Conservation (phyloP, 106 monocot genomes). For the Acorus gramineus region DNA sequence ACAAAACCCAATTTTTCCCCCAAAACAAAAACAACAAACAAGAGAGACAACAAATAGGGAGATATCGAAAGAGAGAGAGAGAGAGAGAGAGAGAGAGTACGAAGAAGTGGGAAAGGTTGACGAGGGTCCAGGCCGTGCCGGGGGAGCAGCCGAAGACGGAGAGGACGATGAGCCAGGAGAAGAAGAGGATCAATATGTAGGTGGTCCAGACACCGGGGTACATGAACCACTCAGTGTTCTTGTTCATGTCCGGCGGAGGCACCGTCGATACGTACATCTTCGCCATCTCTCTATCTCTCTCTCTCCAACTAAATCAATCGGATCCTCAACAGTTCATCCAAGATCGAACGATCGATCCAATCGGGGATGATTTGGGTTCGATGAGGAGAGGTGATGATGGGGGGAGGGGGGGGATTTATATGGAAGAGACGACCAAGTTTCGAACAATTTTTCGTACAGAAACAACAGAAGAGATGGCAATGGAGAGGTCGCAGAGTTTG, state of each 20-base stretch:
- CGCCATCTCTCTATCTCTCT: constrained; percentile 32
- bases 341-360: no score
- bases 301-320: not conserved
- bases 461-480: no score
- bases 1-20: no score
- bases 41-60: no score
- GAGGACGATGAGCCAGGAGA: constrained; percentile 67
- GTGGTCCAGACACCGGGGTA: constrained; percentile 88
- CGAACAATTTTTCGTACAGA: no score
- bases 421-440: no score
- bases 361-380: no score
- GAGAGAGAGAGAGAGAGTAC: constrained; percentile 11
- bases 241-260: constrained; percentile 75
- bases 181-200: constrained; percentile 78
- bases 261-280: constrained; percentile 55
- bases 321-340: no score
- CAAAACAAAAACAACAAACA: no score
- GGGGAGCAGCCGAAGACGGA: constrained; percentile 65
- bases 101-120: constrained; percentile 61
- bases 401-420: no score
- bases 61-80: not conserved
- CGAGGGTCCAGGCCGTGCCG: constrained; percentile 70
- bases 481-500: no score
- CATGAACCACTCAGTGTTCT: constrained; percentile 96
- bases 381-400: no score